Evolutionary conservation across 345 rosid genomes (phyloP), one percentile per base, ranked within the genome.

Genomic region (Acer saccharum): DNA sequence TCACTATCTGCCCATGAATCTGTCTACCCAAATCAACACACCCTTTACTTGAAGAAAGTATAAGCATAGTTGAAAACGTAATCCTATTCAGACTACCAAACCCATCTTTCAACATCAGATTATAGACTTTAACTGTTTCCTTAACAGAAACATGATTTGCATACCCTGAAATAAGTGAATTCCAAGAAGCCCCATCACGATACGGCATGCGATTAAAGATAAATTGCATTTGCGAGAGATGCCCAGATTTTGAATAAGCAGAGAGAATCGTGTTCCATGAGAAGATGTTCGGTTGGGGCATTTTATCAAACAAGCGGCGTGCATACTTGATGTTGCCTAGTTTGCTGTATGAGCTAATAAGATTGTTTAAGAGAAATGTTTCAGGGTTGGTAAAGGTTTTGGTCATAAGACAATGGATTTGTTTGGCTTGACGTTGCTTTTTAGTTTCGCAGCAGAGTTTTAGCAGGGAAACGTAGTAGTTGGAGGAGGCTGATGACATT

Each of bases 221-320:
- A 50, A 84, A 81, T 25, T 79, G 81, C 97, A 90, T 85, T 72
- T 84, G 73, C 1, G 84, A 74, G 79, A 96, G 71, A 62, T 65
- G 48, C 69, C 98, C 97, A 27, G 95, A 84, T 80, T 86, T 92
- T 3, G 90, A 90, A 84, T 92, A 89, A 69, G 94, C 92, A 66
- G 91, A 83, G 69, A 95, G 95, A 74, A 95, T 87, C 69, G 87
- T 84, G 86, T 96, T 96, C 98, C 98, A 96, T 0, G 98, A 91
- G 78, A 83, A 90, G 21, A 65, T 69, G 80, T 91, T 94, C 68
- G 88, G 95, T 9, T 76, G 83, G 64, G 89, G 81, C 80, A 90
- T 87, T 83, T 44, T 65, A 23, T 91, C 94, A 83, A 96, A 96
- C 90, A 90, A 73, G 67, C 68, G 68, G 74, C 94, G 89, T 11